These are phyloP conservation scores for Cetraspora pellucida DNA, from an alignment of 192 early-diverging fungal species.

Conservation along the genomic window DNA sequence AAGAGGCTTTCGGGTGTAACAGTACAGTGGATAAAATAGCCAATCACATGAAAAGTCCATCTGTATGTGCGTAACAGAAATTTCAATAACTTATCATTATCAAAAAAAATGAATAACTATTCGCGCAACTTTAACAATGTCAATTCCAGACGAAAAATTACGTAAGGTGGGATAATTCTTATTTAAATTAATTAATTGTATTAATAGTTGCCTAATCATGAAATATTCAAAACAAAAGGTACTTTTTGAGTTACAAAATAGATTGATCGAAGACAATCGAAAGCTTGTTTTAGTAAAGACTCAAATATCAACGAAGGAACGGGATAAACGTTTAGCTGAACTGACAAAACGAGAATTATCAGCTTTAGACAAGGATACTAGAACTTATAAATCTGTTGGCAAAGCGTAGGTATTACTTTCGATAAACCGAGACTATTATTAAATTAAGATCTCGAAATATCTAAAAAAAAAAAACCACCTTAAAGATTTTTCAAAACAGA, in stretches of 20 bases:
- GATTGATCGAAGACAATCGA: conserved; percentile 59
- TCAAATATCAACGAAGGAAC: conserved; percentile 65
- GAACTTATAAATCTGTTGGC: conserved; percentile 73
- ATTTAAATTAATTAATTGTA: not conserved
- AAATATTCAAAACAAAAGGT: conserved; percentile 39
- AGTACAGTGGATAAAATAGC: too few species aligned
- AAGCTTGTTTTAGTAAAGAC: conserved; percentile 62
- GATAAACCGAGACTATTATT: not conserved
- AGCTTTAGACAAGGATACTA: conserved; percentile 49
- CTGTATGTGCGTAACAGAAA: too few species aligned
- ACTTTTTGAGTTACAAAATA: conserved; percentile 68
- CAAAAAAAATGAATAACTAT: too few species aligned
- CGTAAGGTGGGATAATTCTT: not conserved
- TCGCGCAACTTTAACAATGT: not conserved
- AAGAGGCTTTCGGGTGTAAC: too few species aligned
- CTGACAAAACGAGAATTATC: conserved; percentile 70
- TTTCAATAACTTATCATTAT: too few species aligned
- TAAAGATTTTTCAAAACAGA: conserved; percentile 65
- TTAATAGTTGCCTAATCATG: not conserved
- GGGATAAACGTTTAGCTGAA: conserved; percentile 68
- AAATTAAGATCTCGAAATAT: conserved; percentile 20
- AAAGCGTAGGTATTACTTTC: conserved; percentile 59
- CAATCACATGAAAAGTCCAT: too few species aligned
- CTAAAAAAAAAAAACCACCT: too few species aligned
- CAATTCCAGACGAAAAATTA: not conserved